Evolutionary conservation across 2,329 filamentous ascomycete species (phyloP).

Genomic region (Macrophomina phaseolina): DNA sequence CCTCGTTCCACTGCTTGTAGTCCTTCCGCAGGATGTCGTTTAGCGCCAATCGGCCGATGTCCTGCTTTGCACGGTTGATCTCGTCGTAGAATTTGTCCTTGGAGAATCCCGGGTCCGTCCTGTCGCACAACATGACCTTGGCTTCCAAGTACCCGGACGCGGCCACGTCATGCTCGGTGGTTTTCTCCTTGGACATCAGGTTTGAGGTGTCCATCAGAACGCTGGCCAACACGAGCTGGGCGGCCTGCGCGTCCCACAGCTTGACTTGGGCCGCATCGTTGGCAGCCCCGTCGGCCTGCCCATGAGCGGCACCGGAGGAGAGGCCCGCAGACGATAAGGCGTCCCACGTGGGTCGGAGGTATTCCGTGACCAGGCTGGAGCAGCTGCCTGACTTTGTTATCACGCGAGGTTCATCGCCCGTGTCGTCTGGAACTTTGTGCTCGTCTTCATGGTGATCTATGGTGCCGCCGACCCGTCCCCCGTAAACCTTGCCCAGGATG

Average conservation of each 20-base stretch:
- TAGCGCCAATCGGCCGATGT: constrained; percentile 66
- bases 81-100: constrained; percentile 63
- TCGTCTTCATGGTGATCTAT: constrained; percentile 85
- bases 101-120: constrained; percentile 51
- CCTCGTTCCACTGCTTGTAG: constrained; percentile 77
- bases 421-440: constrained; percentile 54
- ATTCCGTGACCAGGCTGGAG: constrained; percentile 69
- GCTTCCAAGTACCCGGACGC: constrained; percentile 66
- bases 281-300: constrained; percentile 46
- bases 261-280: constrained; percentile 44
- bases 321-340: constrained; percentile 49
- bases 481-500: constrained; percentile 60
- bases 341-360: constrained; percentile 65
- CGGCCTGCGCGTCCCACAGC: constrained; percentile 63
- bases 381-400: constrained; percentile 75
- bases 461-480: constrained; percentile 63
- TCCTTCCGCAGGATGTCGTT: constrained; percentile 78
- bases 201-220: constrained; percentile 77
- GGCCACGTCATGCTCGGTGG: constrained; percentile 64
- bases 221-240: constrained; percentile 70
- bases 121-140: constrained; percentile 50
- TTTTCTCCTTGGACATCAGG: constrained; percentile 65
- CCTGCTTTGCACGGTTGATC: constrained; percentile 69
- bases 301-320: constrained; percentile 46
- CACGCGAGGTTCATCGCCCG: constrained; percentile 61